These are phyloP conservation scores for Fusarium sp. DNA, from an alignment of 2,329 filamentous ascomycete genomes.

Conservation along the genomic window DNA sequence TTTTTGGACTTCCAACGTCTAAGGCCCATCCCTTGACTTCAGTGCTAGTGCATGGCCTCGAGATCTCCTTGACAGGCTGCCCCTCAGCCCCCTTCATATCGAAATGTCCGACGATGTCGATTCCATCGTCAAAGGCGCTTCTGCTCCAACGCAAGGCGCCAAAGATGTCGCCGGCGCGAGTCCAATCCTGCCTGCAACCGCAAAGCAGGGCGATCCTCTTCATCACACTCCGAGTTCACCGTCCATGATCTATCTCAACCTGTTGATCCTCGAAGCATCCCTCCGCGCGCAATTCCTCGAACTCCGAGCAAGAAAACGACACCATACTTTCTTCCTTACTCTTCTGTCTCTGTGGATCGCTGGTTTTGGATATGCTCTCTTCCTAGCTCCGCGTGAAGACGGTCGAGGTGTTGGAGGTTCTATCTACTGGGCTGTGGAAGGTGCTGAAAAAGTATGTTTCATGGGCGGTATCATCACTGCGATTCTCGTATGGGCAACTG, in stretches of 20 bases:
- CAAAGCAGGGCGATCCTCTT: conserved; percentile 74
- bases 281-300: conserved; percentile 93
- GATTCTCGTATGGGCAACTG: conserved; percentile 90
- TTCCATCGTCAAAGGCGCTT: conserved; percentile 91
- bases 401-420: conserved; percentile 90
- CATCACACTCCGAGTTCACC: conserved; percentile 88
- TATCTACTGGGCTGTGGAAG: conserved; percentile 96
- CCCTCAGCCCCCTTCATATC: conserved; percentile 31
- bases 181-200: conserved; percentile 57
- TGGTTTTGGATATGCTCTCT: conserved; percentile 89
- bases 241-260: conserved; percentile 97
- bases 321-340: conserved; percentile 92
- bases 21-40: not conserved
- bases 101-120: conserved; percentile 76
- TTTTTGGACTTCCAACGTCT: not conserved
- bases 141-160: conserved; percentile 69
- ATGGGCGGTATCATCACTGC: conserved; percentile 90
- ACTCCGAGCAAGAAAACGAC: conserved; percentile 85
- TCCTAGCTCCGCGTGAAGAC: conserved; percentile 95
- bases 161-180: conserved; percentile 55
- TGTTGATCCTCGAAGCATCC: conserved; percentile 95
- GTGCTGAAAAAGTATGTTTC: conserved; percentile 88
- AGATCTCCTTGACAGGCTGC: conserved; percentile 40
- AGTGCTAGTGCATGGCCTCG: conserved; percentile 39
- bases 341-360: conserved; percentile 83